phyloP scores from a whole-genome alignment of 108 stramenopile genomes.

The Cylindrotheca fusiformis region DNA sequence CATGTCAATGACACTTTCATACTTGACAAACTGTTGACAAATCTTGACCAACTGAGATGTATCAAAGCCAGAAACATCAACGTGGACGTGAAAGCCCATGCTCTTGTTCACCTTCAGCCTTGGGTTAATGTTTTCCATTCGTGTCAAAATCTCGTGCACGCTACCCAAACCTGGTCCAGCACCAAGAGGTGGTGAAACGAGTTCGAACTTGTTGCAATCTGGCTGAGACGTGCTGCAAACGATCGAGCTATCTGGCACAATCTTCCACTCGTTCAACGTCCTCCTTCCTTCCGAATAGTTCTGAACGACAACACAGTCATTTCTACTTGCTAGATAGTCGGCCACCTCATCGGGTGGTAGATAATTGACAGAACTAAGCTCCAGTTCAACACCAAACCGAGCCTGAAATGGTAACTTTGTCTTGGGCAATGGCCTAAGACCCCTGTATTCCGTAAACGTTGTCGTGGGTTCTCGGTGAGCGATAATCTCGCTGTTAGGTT shows the following conservation, averaged over 20 bases:
- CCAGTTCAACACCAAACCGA: slow-evolving; percentile 40
- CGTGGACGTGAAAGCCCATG: slow-evolving; percentile 60
- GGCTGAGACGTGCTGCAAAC: slow-evolving; percentile 30
- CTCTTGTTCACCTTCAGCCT: slow-evolving; percentile 33
- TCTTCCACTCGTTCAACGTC: slow-evolving; percentile 34
- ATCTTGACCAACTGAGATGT: slow-evolving; percentile 47
- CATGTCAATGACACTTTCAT: slow-evolving; percentile 59
- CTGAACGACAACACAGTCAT: background rate
- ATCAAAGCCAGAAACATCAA: slow-evolving; percentile 36
- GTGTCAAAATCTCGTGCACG: slow-evolving; percentile 39
- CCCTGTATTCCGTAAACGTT: slow-evolving; percentile 34
- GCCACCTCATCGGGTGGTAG: slow-evolving; percentile 8
- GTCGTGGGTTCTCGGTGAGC: background rate
- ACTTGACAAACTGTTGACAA: slow-evolving; percentile 66
- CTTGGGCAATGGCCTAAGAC: slow-evolving; percentile 17
- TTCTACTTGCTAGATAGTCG: background rate
- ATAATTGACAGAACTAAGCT: slow-evolving; percentile 22
- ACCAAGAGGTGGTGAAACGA: slow-evolving; percentile 51
- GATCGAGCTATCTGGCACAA: slow-evolving; percentile 47
- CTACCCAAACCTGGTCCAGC: slow-evolving; percentile 56
- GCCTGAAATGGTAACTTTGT: slow-evolving; percentile 26
- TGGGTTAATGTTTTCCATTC: slow-evolving; percentile 10
- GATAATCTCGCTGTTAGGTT: background rate
- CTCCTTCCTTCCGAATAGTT: background rate
- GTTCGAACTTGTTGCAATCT: slow-evolving; percentile 45